Evolutionary conservation across 2,329 filamentous ascomycete species (phyloP).

Genomic region (Claviceps sp.): DNA sequence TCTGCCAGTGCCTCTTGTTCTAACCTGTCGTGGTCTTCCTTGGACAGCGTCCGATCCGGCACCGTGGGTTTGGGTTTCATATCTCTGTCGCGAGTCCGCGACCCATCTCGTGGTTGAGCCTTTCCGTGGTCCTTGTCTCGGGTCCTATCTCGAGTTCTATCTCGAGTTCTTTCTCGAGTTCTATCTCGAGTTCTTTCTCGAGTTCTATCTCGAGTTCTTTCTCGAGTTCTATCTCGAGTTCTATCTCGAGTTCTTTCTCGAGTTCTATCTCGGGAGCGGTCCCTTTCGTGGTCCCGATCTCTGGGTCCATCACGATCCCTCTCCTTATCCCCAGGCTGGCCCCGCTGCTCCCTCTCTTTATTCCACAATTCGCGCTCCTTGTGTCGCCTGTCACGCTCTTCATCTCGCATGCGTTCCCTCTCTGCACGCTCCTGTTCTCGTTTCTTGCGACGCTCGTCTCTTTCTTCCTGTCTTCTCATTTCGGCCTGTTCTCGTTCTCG

Average conservation of each 20-base stretch:
- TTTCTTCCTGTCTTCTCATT: constrained; percentile 34
- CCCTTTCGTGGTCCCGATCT: constrained; percentile 9
- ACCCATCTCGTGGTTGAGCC: constrained; percentile 18
- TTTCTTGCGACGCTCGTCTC: constrained; percentile 35
- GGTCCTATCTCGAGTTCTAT: constrained; percentile 10
- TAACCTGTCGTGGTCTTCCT: constrained; percentile 43
- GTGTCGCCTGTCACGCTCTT: constrained; percentile 26
- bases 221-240: constrained; percentile 14
- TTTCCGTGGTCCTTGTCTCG: constrained; percentile 16
- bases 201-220: constrained; percentile 10
- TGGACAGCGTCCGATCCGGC: constrained; percentile 36
- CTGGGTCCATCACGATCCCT: constrained; percentile 9
- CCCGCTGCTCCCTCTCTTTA: constrained; percentile 18
- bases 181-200: constrained; percentile 14
- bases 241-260: constrained; percentile 9
- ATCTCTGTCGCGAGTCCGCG: constrained; percentile 18
- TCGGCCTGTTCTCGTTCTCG: constrained; percentile 36
- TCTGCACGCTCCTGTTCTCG: constrained; percentile 43
- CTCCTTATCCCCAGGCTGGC: neutral
- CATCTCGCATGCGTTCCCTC: constrained; percentile 31
- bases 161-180: constrained; percentile 8
- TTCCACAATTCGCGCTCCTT: constrained; percentile 26
- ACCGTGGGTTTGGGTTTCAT: constrained; percentile 25
- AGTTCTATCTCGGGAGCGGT: constrained; percentile 14
- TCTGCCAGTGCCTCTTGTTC: constrained; percentile 46